A percentile compares a stretch with the other conserved stretches of the same genome.
Conservation (phyloP, 2,329 filamentous ascomycete species). For the Aspergillus sclerotialis region DNA sequence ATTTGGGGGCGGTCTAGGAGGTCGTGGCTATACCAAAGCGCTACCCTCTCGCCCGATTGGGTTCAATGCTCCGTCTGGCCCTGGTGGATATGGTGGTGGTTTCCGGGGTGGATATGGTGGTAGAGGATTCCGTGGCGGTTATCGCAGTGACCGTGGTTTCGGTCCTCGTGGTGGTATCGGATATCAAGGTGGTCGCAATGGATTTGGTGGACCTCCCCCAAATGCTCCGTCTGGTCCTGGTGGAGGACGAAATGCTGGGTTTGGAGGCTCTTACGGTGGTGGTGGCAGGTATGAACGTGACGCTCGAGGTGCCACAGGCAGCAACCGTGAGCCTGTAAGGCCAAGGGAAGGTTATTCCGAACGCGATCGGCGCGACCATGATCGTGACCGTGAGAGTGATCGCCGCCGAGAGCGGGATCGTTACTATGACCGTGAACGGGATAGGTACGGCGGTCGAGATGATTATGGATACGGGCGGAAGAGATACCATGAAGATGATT, state of each 20-base stretch:
- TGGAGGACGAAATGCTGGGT: constrained; percentile 48
- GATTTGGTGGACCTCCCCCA: constrained; percentile 42
- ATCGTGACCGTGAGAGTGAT: constrained; percentile 49
- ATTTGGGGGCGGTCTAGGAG: constrained; percentile 85
- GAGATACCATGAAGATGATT: constrained; percentile 68
- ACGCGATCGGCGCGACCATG: constrained; percentile 36
- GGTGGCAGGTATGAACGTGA: constrained; percentile 47
- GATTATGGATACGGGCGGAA: constrained; percentile 53
- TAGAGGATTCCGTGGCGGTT: constrained; percentile 44
- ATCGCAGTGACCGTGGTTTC: constrained; percentile 46
- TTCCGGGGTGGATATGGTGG: constrained; percentile 50
- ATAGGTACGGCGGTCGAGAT: constrained; percentile 44
- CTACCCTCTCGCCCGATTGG: constrained; percentile 63
- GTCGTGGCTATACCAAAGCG: constrained; percentile 84
- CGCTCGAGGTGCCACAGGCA: constrained; percentile 55
- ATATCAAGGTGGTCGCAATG: constrained; percentile 52
- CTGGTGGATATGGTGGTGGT: constrained; percentile 50
- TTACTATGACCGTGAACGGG: constrained; percentile 34
- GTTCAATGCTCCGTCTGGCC: constrained; percentile 50
- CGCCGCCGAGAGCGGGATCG: constrained; percentile 46
- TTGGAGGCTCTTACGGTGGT: constrained; percentile 42
- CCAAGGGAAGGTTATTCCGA: constrained; percentile 54
- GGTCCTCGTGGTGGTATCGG: constrained; percentile 47
- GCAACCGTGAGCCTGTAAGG: constrained; percentile 79
- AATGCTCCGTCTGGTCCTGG: constrained; percentile 49